A percentile compares a stretch with the other conserved stretches of the same genome.
These are phyloP conservation scores for Colletotrichum tanaceti DNA, from an alignment of 2,329 filamentous ascomycete species.

Conservation along the genomic window DNA sequence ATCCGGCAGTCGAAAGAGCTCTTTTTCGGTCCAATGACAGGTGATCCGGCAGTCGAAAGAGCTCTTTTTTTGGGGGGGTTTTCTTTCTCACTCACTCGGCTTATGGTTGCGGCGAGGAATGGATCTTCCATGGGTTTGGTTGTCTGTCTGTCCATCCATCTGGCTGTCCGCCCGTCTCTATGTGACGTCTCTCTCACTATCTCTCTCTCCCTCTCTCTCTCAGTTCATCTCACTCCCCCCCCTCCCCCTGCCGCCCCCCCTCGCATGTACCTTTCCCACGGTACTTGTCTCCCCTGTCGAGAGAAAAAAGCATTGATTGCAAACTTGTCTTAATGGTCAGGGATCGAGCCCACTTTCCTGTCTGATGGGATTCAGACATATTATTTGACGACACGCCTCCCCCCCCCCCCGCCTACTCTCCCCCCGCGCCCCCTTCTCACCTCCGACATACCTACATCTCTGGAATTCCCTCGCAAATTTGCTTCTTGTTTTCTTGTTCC, in stretches of 20 bases:
- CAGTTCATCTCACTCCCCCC: too few species aligned
- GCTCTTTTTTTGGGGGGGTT: too few species aligned
- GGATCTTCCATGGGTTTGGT: constrained; percentile 27
- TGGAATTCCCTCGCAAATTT: constrained; percentile 40
- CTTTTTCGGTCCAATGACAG: too few species aligned
- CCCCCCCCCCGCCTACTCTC: too few species aligned
- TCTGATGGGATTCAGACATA: constrained; percentile 18
- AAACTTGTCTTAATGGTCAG: constrained; percentile 32
- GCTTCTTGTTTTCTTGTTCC: constrained; percentile 24
- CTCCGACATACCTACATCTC: constrained; percentile 21
- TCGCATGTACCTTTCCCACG: constrained; percentile 1
- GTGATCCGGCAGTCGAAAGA: too few species aligned
- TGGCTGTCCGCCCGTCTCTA: neutral
- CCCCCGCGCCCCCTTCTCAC: neutral
- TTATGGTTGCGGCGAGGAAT: constrained; percentile 38
- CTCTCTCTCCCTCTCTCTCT: too few species aligned
- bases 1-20: constrained; percentile 14
- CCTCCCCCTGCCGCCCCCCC: neutral
- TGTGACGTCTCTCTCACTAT: neutral
- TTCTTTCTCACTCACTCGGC: constrained; percentile 8
- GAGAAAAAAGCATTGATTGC: constrained; percentile 18
- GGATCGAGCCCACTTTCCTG: constrained; percentile 26
- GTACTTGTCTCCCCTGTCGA: constrained; percentile 26
- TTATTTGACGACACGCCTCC: constrained; percentile 41
- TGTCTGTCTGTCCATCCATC: neutral